Conservation (phyloP, 352 stramenopile genomes). For the Lagenidium giganteum region DNA sequence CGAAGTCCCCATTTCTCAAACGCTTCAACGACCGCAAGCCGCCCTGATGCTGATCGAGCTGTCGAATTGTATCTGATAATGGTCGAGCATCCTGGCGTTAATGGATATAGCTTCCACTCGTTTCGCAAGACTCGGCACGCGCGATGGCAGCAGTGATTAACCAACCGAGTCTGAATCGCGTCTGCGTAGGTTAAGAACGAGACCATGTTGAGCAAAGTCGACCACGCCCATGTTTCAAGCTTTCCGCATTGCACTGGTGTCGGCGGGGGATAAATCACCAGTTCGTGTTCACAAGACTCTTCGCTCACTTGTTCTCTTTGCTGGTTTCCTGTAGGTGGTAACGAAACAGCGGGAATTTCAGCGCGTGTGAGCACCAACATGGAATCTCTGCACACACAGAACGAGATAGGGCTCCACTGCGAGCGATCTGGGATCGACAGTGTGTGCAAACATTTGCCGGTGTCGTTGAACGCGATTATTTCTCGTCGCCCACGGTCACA, state of each 20-base stretch:
- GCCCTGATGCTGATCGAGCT: constrained; percentile 29
- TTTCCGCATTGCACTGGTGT: constrained; percentile 20
- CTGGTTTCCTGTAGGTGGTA: too few relatives aligned
- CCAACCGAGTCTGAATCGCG: constrained; percentile 32
- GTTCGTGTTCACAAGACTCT: constrained; percentile 2
- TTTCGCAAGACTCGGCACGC: constrained; percentile 35
- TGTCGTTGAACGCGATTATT: constrained; percentile 37
- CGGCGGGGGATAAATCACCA: constrained; percentile 21
- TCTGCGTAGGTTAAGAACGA: constrained; percentile 47
- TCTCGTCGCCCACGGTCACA: constrained; percentile 27
- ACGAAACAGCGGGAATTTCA: too few relatives aligned
- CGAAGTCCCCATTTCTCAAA: constrained; percentile 59
- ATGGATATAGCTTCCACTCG: constrained; percentile 42
- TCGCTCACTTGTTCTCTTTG: too few relatives aligned
- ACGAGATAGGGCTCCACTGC: constrained; percentile 18
- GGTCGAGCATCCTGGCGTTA: constrained; percentile 22
- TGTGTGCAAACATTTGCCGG: constrained; percentile 31
- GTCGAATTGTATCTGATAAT: constrained; percentile 30
- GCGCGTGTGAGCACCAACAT: too few relatives aligned
- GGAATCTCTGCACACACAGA: constrained; percentile 13
- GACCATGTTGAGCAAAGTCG: constrained; percentile 17
- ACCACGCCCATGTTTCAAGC: constrained; percentile 19
- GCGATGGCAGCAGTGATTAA: constrained; percentile 30
- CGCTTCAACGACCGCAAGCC: constrained; percentile 35
- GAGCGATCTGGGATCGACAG: constrained; percentile 9